These are phyloP conservation scores for Fusarium longipes DNA, from an alignment of 2,329 filamentous ascomycete genomes.

Conservation along the genomic window DNA sequence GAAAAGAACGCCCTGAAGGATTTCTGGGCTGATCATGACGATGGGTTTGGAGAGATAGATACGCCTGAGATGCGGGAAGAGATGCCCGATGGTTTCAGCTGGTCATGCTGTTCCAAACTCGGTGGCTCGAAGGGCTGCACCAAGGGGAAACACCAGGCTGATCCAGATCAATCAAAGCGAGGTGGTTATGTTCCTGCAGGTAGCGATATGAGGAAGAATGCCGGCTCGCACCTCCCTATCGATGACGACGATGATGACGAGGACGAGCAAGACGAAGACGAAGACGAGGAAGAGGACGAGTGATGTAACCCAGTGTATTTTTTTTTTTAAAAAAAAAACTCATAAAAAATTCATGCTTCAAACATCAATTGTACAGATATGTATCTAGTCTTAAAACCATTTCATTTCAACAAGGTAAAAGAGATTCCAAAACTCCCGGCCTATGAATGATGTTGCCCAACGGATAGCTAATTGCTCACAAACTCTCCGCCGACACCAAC, in stretches of 20 bases:
- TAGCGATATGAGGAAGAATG: conserved; percentile 14
- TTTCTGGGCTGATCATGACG: conserved; percentile 25
- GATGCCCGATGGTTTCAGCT: conserved; percentile 14
- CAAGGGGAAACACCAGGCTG: conserved; percentile 14
- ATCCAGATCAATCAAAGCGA: conserved; percentile 7
- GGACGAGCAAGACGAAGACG: neutral
- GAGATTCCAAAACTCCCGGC: conserved; percentile 41
- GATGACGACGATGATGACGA: neutral
- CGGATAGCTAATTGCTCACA: conserved; percentile 24
- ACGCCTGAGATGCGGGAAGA: conserved; percentile 19
- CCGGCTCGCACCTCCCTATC: neutral
- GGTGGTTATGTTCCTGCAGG: conserved; percentile 22
- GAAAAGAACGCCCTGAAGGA: conserved; percentile 25
- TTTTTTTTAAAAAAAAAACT: no score
- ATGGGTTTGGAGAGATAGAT: conserved; percentile 12
- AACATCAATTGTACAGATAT: neutral
- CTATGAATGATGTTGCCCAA: conserved; percentile 41
- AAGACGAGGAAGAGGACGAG: neutral
- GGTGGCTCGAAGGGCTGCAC: conserved; percentile 10
- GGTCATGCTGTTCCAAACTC: conserved; percentile 7
- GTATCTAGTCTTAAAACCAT: conserved; percentile 17
- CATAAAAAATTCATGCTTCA: neutral
- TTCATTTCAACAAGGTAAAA: conserved; percentile 21
- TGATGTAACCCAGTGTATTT: neutral
- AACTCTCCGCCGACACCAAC: conserved; percentile 6